A percentile compares a stretch with the other conserved stretches of the same genome.
Evolutionary conservation across 1,284 basidiomycete species (phyloP).

Genomic region (Puccinia triticina): DNA sequence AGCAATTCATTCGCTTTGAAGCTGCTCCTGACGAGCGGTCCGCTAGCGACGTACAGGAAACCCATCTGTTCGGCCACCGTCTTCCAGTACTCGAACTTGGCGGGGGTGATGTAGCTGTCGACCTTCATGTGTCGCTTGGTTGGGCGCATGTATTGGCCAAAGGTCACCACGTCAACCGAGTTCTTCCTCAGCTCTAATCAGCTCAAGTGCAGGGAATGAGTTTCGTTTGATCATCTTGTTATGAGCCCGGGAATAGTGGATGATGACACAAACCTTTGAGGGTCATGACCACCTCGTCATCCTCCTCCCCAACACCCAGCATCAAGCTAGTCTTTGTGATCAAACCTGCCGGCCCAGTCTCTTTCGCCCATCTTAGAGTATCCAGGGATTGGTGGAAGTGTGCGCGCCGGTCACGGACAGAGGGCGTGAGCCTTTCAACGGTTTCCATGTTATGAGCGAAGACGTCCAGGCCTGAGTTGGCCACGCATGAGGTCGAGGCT

Average conservation of each 20-base stretch:
- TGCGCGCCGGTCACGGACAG: conserved; percentile 90
- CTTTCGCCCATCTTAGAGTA: conserved; percentile 72
- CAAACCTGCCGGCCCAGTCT: conserved; percentile 75
- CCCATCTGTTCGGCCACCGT: conserved; percentile 85
- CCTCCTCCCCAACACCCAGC: conserved; percentile 92
- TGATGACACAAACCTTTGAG: conserved; percentile 70
- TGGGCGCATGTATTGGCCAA: conserved; percentile 99
- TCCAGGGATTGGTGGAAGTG: conserved; percentile 85
- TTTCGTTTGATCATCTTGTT: neutral
- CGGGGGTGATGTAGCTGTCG: conserved; percentile 88
- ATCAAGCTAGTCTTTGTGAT: conserved; percentile 99
- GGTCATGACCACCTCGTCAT: conserved; percentile 80
- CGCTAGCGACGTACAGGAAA: conserved; percentile 96
- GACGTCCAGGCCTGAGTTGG: conserved; percentile 89
- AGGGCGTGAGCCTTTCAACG: conserved; percentile 87
- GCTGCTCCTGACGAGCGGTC: conserved; percentile 90
- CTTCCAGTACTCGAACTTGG: conserved; percentile 91
- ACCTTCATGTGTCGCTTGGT: conserved; percentile 99
- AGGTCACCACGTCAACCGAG: conserved; percentile 95
- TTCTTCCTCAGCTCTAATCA: conserved; percentile 76
- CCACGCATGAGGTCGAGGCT: conserved; percentile 72
- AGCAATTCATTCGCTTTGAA: conserved; percentile 75
- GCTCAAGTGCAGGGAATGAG: conserved; percentile 37
- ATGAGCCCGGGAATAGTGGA: neutral
- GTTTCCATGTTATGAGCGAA: conserved; percentile 99